Percentiles rank a stretch among this genome's conserved stretches.
These are phyloP conservation scores for Collybia nuda DNA, from an alignment of 768 basidiomycete genomes.

Conservation along the genomic window DNA sequence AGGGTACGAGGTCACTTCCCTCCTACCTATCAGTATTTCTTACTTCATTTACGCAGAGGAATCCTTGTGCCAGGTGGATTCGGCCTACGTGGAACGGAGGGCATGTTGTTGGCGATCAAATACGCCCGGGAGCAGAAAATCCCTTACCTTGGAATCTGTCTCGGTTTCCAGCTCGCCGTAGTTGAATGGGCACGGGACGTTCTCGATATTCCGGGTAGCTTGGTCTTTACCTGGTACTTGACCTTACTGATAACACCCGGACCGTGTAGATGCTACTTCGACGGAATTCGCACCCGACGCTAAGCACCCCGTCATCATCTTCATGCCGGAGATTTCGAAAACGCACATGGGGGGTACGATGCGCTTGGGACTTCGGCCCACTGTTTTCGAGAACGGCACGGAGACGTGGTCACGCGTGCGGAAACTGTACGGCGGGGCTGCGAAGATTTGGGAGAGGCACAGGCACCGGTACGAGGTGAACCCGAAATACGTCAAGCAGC, in stretches of 20 bases:
- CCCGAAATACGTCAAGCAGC: slow-evolving; percentile 74
- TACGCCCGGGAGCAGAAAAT: slow-evolving; percentile 94
- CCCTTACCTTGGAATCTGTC: slow-evolving; percentile 95
- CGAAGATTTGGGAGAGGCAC: slow-evolving; percentile 93
- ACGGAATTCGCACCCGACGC: slow-evolving; percentile 70
- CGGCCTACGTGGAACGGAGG: slow-evolving; percentile 89
- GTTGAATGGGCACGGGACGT: slow-evolving; percentile 93
- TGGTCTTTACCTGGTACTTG: neutral
- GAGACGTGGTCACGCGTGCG: slow-evolving; percentile 73
- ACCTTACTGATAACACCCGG: slow-evolving; percentile 7
- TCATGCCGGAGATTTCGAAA: slow-evolving; percentile 98
- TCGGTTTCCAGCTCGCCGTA: slow-evolving; percentile 97
- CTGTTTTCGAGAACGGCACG: slow-evolving; percentile 75
- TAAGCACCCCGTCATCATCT: slow-evolving; percentile 78
- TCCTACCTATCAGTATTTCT: slow-evolving; percentile 7
- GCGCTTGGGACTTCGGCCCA: slow-evolving; percentile 97
- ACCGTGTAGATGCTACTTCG: slow-evolving; percentile 72
- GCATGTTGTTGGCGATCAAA: slow-evolving; percentile 98
- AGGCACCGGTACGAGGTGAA: slow-evolving; percentile 96
- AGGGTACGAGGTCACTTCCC: slow-evolving; percentile 47
- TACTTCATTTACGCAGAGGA: slow-evolving; percentile 49
- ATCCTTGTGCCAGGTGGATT: slow-evolving; percentile 98
- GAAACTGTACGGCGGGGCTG: slow-evolving; percentile 79
- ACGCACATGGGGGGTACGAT: slow-evolving; percentile 99
- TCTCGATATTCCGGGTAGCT: slow-evolving; percentile 63